Evolutionary conservation across 2,329 filamentous ascomycete species (phyloP).

Genomic region (Colletotrichum sp.): DNA sequence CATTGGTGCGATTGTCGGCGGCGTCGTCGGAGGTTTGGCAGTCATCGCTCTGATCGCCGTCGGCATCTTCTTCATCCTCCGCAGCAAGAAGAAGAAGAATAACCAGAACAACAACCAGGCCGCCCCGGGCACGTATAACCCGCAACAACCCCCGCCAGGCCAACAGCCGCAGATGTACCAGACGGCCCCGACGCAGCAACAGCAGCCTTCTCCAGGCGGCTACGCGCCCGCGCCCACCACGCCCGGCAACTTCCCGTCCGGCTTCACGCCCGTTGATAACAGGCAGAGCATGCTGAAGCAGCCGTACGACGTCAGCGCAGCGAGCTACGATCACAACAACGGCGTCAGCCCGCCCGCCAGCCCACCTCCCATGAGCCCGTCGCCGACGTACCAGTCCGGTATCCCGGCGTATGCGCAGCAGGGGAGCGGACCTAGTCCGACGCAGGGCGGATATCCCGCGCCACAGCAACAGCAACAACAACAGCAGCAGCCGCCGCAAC

Average conservation of each 20-base stretch:
- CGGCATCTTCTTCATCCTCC: conserved; percentile 33
- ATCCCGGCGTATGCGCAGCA: background rate
- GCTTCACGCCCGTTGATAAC: conserved; percentile 21
- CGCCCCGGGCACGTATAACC: background rate
- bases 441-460: background rate
- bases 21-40: conserved; percentile 40
- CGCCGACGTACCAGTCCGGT: conserved; percentile 15
- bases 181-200: conserved; percentile 23
- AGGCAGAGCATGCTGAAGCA: conserved; percentile 26
- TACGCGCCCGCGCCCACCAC: conserved; percentile 9
- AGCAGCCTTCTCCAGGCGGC: conserved; percentile 20
- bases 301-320: conserved; percentile 12
- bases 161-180: conserved; percentile 19
- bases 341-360: conserved; percentile 24
- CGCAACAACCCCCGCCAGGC: background rate
- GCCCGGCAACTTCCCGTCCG: background rate
- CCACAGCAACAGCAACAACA: background rate
- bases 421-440: background rate
- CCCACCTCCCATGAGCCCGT: conserved; percentile 22
- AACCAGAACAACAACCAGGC: background rate
- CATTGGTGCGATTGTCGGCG: conserved; percentile 42
- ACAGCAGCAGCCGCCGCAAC: background rate
- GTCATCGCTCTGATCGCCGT: conserved; percentile 31
- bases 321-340: conserved; percentile 17
- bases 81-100: conserved; percentile 27